Conservation (phyloP, 768 basidiomycete species). For the Galerina marginata region DNA sequence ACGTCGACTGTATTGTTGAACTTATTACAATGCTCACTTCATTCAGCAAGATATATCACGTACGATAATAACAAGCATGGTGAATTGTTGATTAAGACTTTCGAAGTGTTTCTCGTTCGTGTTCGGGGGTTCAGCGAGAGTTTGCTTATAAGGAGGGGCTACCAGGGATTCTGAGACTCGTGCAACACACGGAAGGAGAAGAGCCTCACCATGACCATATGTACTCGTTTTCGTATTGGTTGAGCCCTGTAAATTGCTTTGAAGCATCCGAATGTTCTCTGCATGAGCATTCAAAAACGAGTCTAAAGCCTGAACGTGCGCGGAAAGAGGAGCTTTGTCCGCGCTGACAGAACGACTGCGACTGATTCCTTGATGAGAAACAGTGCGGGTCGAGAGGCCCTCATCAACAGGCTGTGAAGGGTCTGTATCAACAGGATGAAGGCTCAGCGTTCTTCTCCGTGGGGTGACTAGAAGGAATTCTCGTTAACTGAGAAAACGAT, state of each 20-base stretch:
- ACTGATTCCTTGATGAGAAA: conserved; percentile 10
- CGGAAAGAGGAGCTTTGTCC: conserved; percentile 19
- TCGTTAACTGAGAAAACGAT: neutral
- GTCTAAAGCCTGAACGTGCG: conserved; percentile 29
- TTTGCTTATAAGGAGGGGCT: conserved; percentile 1
- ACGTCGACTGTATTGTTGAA: conserved; percentile 31
- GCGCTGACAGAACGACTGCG: conserved; percentile 4
- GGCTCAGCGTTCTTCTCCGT: neutral
- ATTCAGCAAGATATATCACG: neutral
- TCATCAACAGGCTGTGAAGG: neutral
- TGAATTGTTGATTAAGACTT: conserved; percentile 30
- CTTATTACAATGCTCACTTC: neutral
- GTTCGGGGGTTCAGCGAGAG: neutral
- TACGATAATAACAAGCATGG: conserved; percentile 34
- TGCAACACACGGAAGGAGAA: no score
- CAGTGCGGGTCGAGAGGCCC: neutral
- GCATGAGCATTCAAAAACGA: conserved; percentile 32
- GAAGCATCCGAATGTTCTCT: conserved; percentile 31
- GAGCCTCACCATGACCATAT: neutral
- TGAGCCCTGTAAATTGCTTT: conserved; percentile 17
- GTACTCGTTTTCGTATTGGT: neutral
- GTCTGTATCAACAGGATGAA: conserved; percentile 7
- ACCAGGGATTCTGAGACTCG: neutral
- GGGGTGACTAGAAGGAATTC: neutral
- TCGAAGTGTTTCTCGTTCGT: conserved; percentile 18